phyloP scores from a whole-genome alignment of 176 grass and related monocot genomes.

The Triticum dicoccoides region DNA sequence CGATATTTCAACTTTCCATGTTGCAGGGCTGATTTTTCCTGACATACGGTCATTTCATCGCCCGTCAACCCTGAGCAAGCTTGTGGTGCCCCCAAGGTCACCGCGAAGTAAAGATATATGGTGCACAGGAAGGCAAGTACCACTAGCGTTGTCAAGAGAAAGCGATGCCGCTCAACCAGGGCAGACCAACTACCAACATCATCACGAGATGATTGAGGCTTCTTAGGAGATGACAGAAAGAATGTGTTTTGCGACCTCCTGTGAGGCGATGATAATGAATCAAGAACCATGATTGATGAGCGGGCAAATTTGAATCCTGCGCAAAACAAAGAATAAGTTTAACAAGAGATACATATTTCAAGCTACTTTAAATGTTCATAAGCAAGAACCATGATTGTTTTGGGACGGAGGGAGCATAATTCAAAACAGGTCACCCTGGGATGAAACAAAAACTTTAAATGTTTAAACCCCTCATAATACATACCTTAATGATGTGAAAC shows the following conservation, averaged over 20 bases:
- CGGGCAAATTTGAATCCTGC: constrained; percentile 33
- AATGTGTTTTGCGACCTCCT: constrained; percentile 75
- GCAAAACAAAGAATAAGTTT: constrained; percentile 23
- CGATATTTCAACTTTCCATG: constrained; percentile 79
- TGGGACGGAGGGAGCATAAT: not conserved
- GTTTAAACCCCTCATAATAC: constrained; percentile 6
- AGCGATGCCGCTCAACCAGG: constrained; percentile 74
- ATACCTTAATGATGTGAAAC: not conserved
- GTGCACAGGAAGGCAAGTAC: constrained; percentile 85
- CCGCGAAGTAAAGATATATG: constrained; percentile 91
- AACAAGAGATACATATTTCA: not conserved
- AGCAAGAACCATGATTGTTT: too few species aligned
- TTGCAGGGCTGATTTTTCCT: constrained; percentile 53
- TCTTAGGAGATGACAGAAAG: constrained; percentile 55
- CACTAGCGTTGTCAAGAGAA: constrained; percentile 74
- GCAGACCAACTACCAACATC: constrained; percentile 68
- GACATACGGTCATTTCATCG: constrained; percentile 55
- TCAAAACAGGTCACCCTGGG: not conserved
- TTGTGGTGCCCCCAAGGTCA: constrained; percentile 59
- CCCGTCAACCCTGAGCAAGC: constrained; percentile 56
- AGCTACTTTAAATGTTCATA: not conserved
- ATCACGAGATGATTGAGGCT: constrained; percentile 51
- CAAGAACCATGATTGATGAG: constrained; percentile 62
- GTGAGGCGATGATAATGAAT: constrained; percentile 83
- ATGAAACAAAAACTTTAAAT: constrained; percentile 12